Evolutionary conservation across 2,329 filamentous ascomycete genomes (phyloP).

Genomic region (Verticillium albo-atrum): DNA sequence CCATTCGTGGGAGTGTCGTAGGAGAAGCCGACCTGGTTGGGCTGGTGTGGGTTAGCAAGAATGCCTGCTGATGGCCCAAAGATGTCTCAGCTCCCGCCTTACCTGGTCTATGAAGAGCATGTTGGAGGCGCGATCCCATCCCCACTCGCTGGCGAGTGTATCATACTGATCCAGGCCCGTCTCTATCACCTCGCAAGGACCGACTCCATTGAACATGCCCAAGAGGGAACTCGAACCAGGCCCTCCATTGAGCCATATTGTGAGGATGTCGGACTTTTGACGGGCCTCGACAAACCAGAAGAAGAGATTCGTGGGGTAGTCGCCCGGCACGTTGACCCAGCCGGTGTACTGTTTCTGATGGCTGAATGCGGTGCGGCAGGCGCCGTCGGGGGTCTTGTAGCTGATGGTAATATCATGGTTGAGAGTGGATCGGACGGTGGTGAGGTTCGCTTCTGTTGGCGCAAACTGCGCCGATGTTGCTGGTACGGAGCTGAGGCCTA

Average conservation of each 20-base stretch:
- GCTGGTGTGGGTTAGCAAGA: constrained; percentile 38
- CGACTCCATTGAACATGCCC: constrained; percentile 58
- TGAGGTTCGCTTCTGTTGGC: constrained; percentile 33
- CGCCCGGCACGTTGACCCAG: constrained; percentile 59
- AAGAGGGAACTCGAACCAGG: constrained; percentile 62
- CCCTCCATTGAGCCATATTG: constrained; percentile 65
- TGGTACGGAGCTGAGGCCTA: background rate
- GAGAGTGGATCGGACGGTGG: constrained; percentile 57
- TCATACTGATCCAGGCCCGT: constrained; percentile 42
- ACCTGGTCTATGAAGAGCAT: constrained; percentile 56
- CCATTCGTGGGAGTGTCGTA: constrained; percentile 61
- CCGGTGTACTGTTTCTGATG: constrained; percentile 67
- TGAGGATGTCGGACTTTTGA: constrained; percentile 34
- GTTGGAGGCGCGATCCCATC: constrained; percentile 56
- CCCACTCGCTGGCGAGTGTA: constrained; percentile 55
- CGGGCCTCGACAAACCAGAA: constrained; percentile 47
- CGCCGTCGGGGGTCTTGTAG: constrained; percentile 58
- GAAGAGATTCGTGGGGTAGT: constrained; percentile 46
- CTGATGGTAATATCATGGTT: constrained; percentile 61
- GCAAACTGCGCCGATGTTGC: constrained; percentile 7
- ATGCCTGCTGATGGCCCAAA: background rate
- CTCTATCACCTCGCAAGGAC: constrained; percentile 48
- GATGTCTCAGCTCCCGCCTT: constrained; percentile 16
- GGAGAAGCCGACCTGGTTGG: constrained; percentile 66
- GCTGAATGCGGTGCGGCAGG: constrained; percentile 60